A percentile compares a stretch with the other conserved stretches of the same genome.
Conservation (phyloP, 306 rosid genomes). For the Hippophae gyantsensis region DNA sequence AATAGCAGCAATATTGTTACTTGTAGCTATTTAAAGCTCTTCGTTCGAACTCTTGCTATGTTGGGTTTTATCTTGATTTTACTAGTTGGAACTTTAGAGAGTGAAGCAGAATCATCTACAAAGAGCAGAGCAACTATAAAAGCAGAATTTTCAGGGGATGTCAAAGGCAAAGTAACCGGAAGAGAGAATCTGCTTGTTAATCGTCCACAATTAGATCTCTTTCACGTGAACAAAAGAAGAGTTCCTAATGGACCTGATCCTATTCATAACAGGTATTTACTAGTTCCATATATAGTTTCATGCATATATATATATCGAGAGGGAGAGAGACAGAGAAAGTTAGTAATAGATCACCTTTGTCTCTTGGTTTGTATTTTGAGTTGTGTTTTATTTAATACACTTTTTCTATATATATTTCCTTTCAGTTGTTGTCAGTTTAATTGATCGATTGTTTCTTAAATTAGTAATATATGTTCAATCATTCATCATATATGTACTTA, state of each 20-base stretch:
- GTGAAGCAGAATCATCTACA: constrained; percentile 11
- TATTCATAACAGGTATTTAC: constrained; percentile 75
- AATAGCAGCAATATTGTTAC: neutral
- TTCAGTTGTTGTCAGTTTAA: too few relatives aligned
- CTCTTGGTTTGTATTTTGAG: neutral
- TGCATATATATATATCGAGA: too few relatives aligned
- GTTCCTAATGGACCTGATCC: constrained; percentile 96
- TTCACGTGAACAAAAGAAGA: constrained; percentile 74
- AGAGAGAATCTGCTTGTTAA: constrained; percentile 23
- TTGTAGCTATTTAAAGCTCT: constrained; percentile 27
- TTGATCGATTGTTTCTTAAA: too few relatives aligned
- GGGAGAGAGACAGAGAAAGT: too few relatives aligned
- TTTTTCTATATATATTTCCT: too few relatives aligned
- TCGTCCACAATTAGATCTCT: constrained; percentile 46
- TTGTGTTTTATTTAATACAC: too few relatives aligned
- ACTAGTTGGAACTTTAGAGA: constrained; percentile 32
- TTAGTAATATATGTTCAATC: too few relatives aligned
- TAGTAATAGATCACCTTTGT: neutral
- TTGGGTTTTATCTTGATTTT: constrained; percentile 48
- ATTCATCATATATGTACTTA: too few relatives aligned
- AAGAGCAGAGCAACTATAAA: constrained; percentile 15
- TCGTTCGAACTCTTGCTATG: constrained; percentile 34
- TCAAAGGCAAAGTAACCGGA: neutral
- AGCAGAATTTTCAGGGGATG: constrained; percentile 5
- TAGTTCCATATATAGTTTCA: neutral